Conservation (phyloP, 768 basidiomycete genomes). For the Psilocybe azurescens region DNA sequence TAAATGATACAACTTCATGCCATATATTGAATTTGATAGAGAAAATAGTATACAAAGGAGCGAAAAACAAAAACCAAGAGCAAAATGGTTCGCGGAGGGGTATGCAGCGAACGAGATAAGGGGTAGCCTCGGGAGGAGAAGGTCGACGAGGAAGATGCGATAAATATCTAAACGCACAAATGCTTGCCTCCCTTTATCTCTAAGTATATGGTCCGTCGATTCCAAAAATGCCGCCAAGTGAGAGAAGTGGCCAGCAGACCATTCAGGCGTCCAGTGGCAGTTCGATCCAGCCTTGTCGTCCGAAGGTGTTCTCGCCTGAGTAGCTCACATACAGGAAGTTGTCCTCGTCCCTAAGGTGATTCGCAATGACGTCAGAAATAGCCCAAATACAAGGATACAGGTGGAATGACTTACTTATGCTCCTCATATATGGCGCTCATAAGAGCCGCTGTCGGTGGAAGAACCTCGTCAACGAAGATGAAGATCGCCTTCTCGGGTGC, state of each 20-base stretch:
- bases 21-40: constrained; percentile 25
- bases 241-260: constrained; percentile 6
- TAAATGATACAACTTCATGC: constrained; percentile 25
- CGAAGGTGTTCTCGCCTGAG: constrained; percentile 98
- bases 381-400: not conserved
- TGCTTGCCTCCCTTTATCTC: constrained; percentile 22
- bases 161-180: constrained; percentile 17
- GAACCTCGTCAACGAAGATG: constrained; percentile 98
- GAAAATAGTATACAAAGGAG: constrained; percentile 25
- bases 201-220: constrained; percentile 17
- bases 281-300: constrained; percentile 57
- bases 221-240: constrained; percentile 10
- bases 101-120: constrained; percentile 26
- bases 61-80: constrained; percentile 13
- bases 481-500: constrained; percentile 99
- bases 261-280: constrained; percentile 49
- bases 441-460: constrained; percentile 96
- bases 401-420: constrained; percentile 80
- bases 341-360: constrained; percentile 87
- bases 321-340: constrained; percentile 99
- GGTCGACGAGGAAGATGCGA: not conserved
- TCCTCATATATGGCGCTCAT: constrained; percentile 99
- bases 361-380: constrained; percentile 30
- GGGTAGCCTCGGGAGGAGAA: constrained; percentile 9
- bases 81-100: constrained; percentile 20